These are phyloP conservation scores for Lachancea meyersii DNA, from an alignment of 805 yeast species.

Conservation along the genomic window DNA sequence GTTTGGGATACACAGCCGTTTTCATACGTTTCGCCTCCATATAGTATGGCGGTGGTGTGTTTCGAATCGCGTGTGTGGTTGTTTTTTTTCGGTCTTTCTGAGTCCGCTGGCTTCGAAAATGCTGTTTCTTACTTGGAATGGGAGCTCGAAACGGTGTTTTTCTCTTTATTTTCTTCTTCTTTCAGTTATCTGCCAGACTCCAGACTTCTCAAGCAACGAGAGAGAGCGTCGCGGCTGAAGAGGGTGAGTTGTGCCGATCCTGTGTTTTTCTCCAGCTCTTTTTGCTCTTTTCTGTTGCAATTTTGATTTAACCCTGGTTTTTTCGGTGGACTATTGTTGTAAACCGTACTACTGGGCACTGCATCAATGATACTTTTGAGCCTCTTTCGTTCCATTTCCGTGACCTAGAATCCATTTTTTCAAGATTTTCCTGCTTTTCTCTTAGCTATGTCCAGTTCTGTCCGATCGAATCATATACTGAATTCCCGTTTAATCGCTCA, in stretches of 20 bases:
- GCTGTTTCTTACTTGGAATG: too few species aligned
- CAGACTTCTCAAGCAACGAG: neutral
- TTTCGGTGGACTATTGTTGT: neutral
- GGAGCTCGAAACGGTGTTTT: neutral
- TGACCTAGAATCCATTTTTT: neutral
- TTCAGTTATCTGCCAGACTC: neutral
- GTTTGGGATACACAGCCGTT: constrained; percentile 2
- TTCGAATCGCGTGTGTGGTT: neutral
- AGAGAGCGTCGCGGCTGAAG: neutral
- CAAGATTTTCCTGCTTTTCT: neutral
- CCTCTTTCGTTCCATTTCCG: too few species aligned
- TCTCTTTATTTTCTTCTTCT: neutral
- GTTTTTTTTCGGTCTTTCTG: neutral
- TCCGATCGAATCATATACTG: constrained; percentile 21
- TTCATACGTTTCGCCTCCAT: constrained; percentile 29
- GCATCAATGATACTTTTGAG: neutral
- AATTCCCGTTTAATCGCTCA: constrained; percentile 38
- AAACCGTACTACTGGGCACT: neutral
- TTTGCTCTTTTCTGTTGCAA: neutral
- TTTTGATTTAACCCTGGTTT: neutral
- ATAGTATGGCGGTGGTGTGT: constrained; percentile 17
- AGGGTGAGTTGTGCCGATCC: neutral
- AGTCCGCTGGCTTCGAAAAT: neutral
- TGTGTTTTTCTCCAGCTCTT: neutral
- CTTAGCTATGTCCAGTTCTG: neutral